Percentiles rank a stretch among this genome's conserved stretches.
Conservation (phyloP, 768 basidiomycete species). For the Panaeolus cyanescens region DNA sequence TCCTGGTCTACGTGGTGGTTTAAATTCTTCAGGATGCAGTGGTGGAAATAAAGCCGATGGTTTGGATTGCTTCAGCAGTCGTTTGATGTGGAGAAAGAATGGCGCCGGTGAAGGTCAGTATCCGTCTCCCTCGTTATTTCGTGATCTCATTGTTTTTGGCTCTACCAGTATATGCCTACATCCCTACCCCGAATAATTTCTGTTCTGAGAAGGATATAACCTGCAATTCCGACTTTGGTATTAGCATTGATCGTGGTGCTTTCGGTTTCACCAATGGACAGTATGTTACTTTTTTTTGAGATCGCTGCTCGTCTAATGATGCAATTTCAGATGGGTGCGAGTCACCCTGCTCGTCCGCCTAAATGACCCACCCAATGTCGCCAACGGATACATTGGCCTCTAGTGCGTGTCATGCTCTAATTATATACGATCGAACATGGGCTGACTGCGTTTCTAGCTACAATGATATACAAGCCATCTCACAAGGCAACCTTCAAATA, state of each 20-base stretch:
- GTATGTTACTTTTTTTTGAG: slow-evolving; percentile 41
- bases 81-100: slow-evolving; percentile 74
- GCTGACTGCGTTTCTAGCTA: slow-evolving; percentile 42
- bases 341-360: slow-evolving; percentile 77
- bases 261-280: slow-evolving; percentile 63
- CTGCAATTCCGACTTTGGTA: slow-evolving; percentile 78
- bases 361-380: slow-evolving; percentile 64
- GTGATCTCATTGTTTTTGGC: slow-evolving; percentile 4
- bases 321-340: slow-evolving; percentile 57
- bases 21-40: slow-evolving; percentile 62
- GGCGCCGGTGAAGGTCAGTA: slow-evolving; percentile 70
- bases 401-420: slow-evolving; percentile 49
- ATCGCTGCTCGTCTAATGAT: not conserved
- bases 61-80: slow-evolving; percentile 68
- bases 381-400: slow-evolving; percentile 75
- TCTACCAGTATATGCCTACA: slow-evolving; percentile 75
- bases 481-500: slow-evolving; percentile 64
- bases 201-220: slow-evolving; percentile 55
- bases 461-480: slow-evolving; percentile 66
- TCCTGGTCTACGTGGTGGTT: slow-evolving; percentile 74
- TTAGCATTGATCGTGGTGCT: slow-evolving; percentile 68
- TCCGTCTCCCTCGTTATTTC: slow-evolving; percentile 13
- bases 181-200: slow-evolving; percentile 62
- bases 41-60: slow-evolving; percentile 69
- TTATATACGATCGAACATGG: not conserved